phyloP scores from a whole-genome alignment of 805 yeast genomes.

The Starmerella bombicola region DNA sequence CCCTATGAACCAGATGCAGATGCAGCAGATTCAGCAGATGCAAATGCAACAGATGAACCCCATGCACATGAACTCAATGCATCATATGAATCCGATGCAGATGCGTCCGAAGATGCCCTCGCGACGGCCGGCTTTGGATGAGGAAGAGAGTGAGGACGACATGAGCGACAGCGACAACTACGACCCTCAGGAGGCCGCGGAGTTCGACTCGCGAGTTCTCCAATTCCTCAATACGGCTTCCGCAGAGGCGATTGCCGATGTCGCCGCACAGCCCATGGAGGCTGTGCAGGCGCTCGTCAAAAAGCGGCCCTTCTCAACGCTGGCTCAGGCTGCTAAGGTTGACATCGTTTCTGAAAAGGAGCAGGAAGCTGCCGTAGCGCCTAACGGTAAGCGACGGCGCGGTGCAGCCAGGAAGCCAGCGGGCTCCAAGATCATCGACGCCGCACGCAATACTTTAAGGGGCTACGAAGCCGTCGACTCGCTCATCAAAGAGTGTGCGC shows the following conservation, averaged over 20 bases:
- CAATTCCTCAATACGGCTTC: slow-evolving; percentile 71
- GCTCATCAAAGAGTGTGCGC: slow-evolving; percentile 70
- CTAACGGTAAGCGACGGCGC: slow-evolving; percentile 28
- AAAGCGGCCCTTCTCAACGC: slow-evolving; percentile 54
- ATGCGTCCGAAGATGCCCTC: not conserved
- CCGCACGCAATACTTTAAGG: slow-evolving; percentile 52
- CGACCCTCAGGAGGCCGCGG: slow-evolving; percentile 25
- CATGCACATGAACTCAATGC: slow-evolving; percentile 2
- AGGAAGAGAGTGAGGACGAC: slow-evolving; percentile 33
- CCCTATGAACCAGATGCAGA: not conserved
- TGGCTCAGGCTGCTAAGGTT: slow-evolving; percentile 47
- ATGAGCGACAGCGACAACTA: slow-evolving; percentile 25
- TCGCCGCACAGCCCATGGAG: slow-evolving; percentile 55
- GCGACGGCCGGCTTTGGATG: slow-evolving; percentile 27
- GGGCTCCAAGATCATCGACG: slow-evolving; percentile 66
- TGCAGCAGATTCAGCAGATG: slow-evolving; percentile 1
- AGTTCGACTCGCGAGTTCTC: slow-evolving; percentile 54
- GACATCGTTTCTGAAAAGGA: slow-evolving; percentile 33
- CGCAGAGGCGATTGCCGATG: slow-evolving; percentile 62
- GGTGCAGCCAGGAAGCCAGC: slow-evolving; percentile 41
- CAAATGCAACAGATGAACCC: slow-evolving; percentile 2
- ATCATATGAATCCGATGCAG: not conserved
- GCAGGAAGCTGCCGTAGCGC: slow-evolving; percentile 18
- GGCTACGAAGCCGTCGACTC: slow-evolving; percentile 94
- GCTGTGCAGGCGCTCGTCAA: slow-evolving; percentile 53